Base-by-base conservation (phyloP, 371 early-diverging fungal genomes). In the Lichtheimia corymbifera region DNA sequence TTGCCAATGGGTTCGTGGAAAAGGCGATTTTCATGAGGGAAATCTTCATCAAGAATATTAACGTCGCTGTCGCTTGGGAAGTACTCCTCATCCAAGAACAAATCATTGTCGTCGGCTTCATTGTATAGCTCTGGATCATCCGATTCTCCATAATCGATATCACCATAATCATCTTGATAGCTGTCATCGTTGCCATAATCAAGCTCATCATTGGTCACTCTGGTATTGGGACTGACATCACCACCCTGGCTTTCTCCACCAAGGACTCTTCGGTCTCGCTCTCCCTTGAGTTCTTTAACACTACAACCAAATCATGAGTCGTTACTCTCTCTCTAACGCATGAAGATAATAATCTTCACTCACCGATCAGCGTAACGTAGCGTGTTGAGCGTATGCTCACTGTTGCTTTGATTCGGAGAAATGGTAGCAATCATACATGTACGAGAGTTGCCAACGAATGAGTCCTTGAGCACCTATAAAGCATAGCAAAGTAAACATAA, bases 351-450 rank as follows among this genome's bases (percentile, higher is more conserved):
- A 14, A 30, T 13, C 17, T 28, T 35, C 43, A 22, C 35, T 59
- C 82, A 91, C 91, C 93, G 81, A 71, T 97, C 96, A 6, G 99
- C 98, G 74, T 99, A 99, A 56, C 99, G 87, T 44, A 99, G 80
- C 5, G 99, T 99, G 70, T 99, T 99, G 27, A 99, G 82, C 0
- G 98, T 93, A 71, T 99, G 97, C 64, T 99, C 99, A 65, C 92
- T 89, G 82, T 96, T 97, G 30, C 88, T 83, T 28, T 85, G 86
- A 59, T 91, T 91, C 7, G 99, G 97, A 14, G 95, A 93, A 24
- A 99, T 88, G 2, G 97, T 99, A 1, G 98, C 99, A 55, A 99
- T 91, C 95, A 99, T 95, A 68, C 95, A 96, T 0, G 98, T 97
- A 17, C 93, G 86, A 18, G 97, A 96, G 66, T 96, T 93, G 18